Percentiles rank a stretch among this genome's conserved stretches.
phyloP scores from a whole-genome alignment of 2,329 filamentous ascomycete species.

The Neocatenulostroma microsporum region DNA sequence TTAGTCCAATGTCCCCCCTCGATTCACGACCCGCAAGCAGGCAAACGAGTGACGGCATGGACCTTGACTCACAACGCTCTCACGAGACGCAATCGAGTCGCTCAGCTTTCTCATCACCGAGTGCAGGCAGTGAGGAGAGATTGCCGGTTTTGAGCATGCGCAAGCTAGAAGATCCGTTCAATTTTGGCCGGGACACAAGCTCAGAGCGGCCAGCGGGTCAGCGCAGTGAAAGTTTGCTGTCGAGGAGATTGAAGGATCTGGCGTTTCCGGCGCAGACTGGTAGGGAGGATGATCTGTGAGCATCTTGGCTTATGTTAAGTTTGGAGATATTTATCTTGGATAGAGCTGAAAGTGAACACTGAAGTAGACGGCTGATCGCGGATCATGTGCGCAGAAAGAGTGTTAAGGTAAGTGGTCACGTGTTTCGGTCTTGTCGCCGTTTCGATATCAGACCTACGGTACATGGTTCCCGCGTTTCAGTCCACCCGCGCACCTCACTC shows the following conservation, averaged over 20 bases:
- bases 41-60: conserved; percentile 19
- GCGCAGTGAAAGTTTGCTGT: conserved; percentile 53
- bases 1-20: conserved; percentile 17
- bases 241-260: conserved; percentile 57
- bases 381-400: too few relatives aligned
- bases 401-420: too few relatives aligned
- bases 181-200: conserved; percentile 16
- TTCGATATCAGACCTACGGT: too few relatives aligned
- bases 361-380: too few relatives aligned
- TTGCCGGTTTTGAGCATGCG: too few relatives aligned
- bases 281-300: too few relatives aligned
- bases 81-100: conserved; percentile 12
- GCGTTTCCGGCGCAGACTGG: conserved; percentile 29
- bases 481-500: too few relatives aligned
- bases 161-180: conserved; percentile 13
- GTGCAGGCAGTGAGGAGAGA: background rate
- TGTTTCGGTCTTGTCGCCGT: too few relatives aligned
- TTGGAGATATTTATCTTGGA: too few relatives aligned
- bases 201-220: conserved; percentile 54
- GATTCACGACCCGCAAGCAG: conserved; percentile 24
- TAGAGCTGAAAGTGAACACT: too few relatives aligned
- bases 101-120: conserved; percentile 4
- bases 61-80: conserved; percentile 17
- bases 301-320: too few relatives aligned
- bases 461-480: too few relatives aligned